Evolutionary conservation across 2,329 filamentous ascomycete species (phyloP), one percentile per base, ranked within the genome.

Genomic region (Knoxdaviesia proteae): DNA sequence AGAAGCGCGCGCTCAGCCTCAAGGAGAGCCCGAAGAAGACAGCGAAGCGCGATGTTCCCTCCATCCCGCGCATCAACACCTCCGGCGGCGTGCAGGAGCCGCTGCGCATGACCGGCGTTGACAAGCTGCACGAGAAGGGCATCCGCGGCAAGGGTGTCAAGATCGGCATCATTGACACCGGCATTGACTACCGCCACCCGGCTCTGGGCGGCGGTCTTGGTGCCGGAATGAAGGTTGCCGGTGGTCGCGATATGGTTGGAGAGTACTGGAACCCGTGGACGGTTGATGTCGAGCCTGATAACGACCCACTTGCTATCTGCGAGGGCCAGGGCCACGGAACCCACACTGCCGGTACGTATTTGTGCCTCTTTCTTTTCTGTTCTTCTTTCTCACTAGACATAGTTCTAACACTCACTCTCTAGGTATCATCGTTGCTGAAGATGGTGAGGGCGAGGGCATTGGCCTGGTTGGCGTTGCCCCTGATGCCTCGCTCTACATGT

Each of bases 191-290:
- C 20, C 20, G 20, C 20, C 20, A 20, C 20, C 20, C 20, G 20
- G 20, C 20, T 20, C 64, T 80, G 0, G 76, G 76, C 34, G 73
- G 72, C 40, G 74, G 74, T 50, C 78, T 77, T 51, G 76, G 75
- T 2, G 50, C 61, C 1, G 70, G 65, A 8, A 77, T 67, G 48
- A 59, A 77, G 37, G 69, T 80, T 11, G 60, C 63, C 4, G 68
- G 65, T 45, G 75, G 76, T 11, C 60, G 61, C 34, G 72, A 76
- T 47, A 59, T 75, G 36, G 66, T 75, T 11, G 74, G 72, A n/a
- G 58, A 20, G 20, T 20, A 20, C 20, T 20, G 20, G 20, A 20
- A 20, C 20, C 20, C 20, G 20, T 20, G 20, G 20, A 20, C 20
- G 20, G 20, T 20, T 20, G 20, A 20, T 20, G 61, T 62, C 6